Evolutionary conservation across 805 yeast species (phyloP), one percentile per base, ranked within the genome.

Genomic region (Middelhovenomyces tepae): DNA sequence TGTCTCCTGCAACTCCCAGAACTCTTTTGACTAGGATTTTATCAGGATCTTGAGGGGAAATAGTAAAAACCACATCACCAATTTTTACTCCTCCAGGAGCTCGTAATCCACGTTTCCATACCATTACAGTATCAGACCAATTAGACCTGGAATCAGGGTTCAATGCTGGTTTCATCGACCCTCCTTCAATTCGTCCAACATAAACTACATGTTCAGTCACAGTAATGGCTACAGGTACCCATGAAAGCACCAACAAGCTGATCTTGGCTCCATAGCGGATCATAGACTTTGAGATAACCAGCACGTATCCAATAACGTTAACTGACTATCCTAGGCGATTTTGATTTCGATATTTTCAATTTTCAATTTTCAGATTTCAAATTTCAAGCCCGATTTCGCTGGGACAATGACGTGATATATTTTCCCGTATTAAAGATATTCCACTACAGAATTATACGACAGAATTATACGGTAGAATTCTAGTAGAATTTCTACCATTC

Each of bases 91-190:
- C 60, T 8, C 64, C 57, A 2, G 73, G 66, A 23, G 57, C 48
- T 34, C 69, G 65, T 10, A 72, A 55, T 17, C 71, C 69, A 57
- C 62, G 76, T 51, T 82, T 83, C 70, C 79, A 73, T 11, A 87
- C 62, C 2, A 82, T 45, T 1, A 83, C 85, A 60, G 37, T 57
- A 44, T 40, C 56, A 32, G 36, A 44, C 64, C 54, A 35, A 61
- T 54, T 43, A 57, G 56, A 28, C 56, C 66, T 47, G 17, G 49
- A 27, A 14, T 70, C 71, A 1, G 93, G 89, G 55, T 87, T 87
- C 48, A 86, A 69, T 0, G 94, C 73, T 1, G 96, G 96, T 33
- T 81, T 67, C 97, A 87, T 87, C 16, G 94, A 83, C 24, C 69
- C 57, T 1, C 97, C 97, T 27, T 76, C 70, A 11, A 86, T 71